These are phyloP conservation scores for Bipolaris gigantea DNA, from an alignment of 2,329 filamentous ascomycete species.

Conservation along the genomic window DNA sequence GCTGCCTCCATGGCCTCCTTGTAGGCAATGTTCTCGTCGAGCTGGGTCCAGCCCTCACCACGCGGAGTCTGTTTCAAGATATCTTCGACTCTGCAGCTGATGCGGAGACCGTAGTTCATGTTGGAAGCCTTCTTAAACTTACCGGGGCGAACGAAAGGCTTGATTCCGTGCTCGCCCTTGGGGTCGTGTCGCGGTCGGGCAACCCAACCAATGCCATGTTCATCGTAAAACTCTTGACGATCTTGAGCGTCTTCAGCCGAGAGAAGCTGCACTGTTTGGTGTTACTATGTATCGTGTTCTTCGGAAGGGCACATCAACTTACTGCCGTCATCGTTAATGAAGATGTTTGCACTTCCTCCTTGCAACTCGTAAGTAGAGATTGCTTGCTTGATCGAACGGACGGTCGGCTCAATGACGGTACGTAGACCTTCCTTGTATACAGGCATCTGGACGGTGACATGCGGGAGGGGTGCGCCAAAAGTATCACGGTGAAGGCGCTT, in stretches of 20 bases:
- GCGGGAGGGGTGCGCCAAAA: constrained; percentile 61
- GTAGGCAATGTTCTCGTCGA: constrained; percentile 43
- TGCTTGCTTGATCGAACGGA: constrained; percentile 74
- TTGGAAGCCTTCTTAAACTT: constrained; percentile 61
- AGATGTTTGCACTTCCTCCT: constrained; percentile 69
- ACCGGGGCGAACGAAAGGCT: constrained; percentile 33
- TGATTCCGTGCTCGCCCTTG: constrained; percentile 20
- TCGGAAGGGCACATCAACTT: neutral
- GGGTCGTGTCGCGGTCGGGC: constrained; percentile 50
- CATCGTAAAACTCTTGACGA: constrained; percentile 54
- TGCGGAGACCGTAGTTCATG: constrained; percentile 71
- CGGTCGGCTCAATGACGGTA: constrained; percentile 74
- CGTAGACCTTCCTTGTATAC: constrained; percentile 83
- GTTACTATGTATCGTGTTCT: neutral
- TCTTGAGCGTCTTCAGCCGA: constrained; percentile 49
- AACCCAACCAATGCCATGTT: constrained; percentile 55
- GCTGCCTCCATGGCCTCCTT: constrained; percentile 58
- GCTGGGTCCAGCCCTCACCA: constrained; percentile 32
- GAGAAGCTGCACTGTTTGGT: constrained; percentile 57
- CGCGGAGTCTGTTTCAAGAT: constrained; percentile 50
- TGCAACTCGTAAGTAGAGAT: constrained; percentile 56
- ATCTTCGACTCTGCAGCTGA: constrained; percentile 65
- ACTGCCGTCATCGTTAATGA: constrained; percentile 68
- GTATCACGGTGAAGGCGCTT: constrained; percentile 56
- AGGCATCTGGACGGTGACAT: constrained; percentile 77